These are phyloP conservation scores for Chimonanthus salicifolius DNA, from an alignment of 164 flowering plant species.

Conservation along the genomic window DNA sequence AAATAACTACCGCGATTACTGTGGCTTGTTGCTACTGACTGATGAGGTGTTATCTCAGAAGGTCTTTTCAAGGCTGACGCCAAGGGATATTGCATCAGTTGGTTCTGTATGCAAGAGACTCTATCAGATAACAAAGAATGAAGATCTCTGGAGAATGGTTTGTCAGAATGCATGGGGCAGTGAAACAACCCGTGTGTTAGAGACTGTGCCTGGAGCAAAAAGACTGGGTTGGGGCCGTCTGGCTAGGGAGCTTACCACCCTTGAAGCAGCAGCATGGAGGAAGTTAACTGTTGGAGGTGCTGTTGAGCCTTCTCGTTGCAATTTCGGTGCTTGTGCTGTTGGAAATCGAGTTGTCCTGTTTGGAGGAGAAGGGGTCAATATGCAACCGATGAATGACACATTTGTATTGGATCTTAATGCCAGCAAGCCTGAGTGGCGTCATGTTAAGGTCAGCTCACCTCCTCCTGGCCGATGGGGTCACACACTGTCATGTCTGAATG, in stretches of 20 bases:
- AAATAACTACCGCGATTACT: slow-evolving; percentile 48
- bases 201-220: slow-evolving; percentile 82
- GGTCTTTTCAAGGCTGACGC: slow-evolving; percentile 66
- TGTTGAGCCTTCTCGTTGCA: slow-evolving; percentile 90
- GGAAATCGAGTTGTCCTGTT: slow-evolving; percentile 89
- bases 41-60: slow-evolving; percentile 73
- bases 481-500: slow-evolving; percentile 80
- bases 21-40: slow-evolving; percentile 69
- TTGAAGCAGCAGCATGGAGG: slow-evolving; percentile 91
- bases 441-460: slow-evolving; percentile 83
- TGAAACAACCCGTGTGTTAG: slow-evolving; percentile 80
- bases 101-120: slow-evolving; percentile 71
- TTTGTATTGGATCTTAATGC: slow-evolving; percentile 82
- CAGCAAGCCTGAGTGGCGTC: slow-evolving; percentile 74
- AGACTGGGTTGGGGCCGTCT: slow-evolving; percentile 78
- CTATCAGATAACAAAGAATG: slow-evolving; percentile 64
- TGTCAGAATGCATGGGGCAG: slow-evolving; percentile 96
- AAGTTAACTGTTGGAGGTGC: slow-evolving; percentile 85
- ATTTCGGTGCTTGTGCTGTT: slow-evolving; percentile 92
- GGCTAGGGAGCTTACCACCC: slow-evolving; percentile 89
- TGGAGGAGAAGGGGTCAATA: slow-evolving; percentile 94
- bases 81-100: slow-evolving; percentile 87
- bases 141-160: slow-evolving; percentile 92
- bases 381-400: slow-evolving; percentile 98
- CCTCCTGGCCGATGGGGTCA: slow-evolving; percentile 98